These are phyloP conservation scores for Hevea brasiliensis DNA, from an alignment of 345 rosid species.

Conservation along the genomic window DNA sequence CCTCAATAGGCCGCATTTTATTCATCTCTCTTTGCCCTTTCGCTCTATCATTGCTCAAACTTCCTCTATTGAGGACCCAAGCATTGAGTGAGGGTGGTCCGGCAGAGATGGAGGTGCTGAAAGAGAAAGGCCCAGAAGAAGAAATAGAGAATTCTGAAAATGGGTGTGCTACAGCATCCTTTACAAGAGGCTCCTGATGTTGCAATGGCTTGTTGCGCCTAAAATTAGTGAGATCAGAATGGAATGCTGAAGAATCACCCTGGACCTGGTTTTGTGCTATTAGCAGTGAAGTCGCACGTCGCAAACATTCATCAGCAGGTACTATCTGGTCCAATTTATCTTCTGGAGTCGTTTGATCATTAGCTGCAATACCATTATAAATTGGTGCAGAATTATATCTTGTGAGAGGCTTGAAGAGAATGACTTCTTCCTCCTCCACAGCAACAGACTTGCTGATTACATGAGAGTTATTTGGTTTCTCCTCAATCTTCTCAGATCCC, in stretches of 20 bases:
- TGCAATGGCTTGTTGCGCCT: constrained; percentile 27
- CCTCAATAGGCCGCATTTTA: constrained; percentile 59
- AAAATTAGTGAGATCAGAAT: constrained; percentile 46
- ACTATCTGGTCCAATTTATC: constrained; percentile 36
- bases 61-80: constrained; percentile 64
- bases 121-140: constrained; percentile 4
- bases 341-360: constrained; percentile 34
- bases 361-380: constrained; percentile 28
- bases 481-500: constrained; percentile 31
- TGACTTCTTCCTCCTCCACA: constrained; percentile 90
- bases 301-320: constrained; percentile 63
- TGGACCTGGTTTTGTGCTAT: constrained; percentile 52
- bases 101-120: constrained; percentile 37
- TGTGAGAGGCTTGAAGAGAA: constrained; percentile 88
- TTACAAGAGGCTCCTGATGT: constrained; percentile 45
- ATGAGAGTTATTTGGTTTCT: constrained; percentile 27
- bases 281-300: constrained; percentile 71
- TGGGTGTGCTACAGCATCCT: constrained; percentile 26
- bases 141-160: constrained; percentile 35
- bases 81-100: constrained; percentile 87
- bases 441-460: constrained; percentile 39
- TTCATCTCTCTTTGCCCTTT: constrained; percentile 34
- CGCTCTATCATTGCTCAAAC: constrained; percentile 38
- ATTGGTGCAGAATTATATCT: constrained; percentile 85
- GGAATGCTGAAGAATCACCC: constrained; percentile 40